Evolutionary conservation across 495 filamentous ascomycete species (phyloP).

Genomic region (Trichoderma orchidacearum): DNA sequence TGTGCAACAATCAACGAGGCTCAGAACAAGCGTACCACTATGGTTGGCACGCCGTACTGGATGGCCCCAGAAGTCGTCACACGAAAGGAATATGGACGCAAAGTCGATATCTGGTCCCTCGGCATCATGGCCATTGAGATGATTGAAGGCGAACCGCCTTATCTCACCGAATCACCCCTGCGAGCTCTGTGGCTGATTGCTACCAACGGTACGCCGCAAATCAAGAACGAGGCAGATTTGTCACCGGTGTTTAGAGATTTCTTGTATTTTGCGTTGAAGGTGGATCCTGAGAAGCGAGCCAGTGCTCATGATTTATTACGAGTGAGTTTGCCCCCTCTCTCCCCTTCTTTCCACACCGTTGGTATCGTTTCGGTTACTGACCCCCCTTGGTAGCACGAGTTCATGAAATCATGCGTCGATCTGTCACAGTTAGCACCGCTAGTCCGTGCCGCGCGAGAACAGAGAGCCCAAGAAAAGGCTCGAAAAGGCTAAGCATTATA

Average conservation of each 20-base stretch:
- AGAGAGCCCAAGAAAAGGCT: slow-evolving; percentile 72
- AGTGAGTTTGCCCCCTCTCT: slow-evolving; percentile 37
- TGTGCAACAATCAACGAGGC: slow-evolving; percentile 97
- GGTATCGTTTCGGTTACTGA: not conserved
- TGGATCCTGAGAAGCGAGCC: slow-evolving; percentile 91
- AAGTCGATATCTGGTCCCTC: slow-evolving; percentile 96
- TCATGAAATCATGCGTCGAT: slow-evolving; percentile 73
- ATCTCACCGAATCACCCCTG: slow-evolving; percentile 88
- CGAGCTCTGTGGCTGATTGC: slow-evolving; percentile 92
- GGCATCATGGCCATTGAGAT: slow-evolving; percentile 99
- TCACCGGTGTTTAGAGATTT: slow-evolving; percentile 79
- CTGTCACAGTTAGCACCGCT: slow-evolving; percentile 54
- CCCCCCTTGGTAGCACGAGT: slow-evolving; percentile 59
- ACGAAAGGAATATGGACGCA: slow-evolving; percentile 92
- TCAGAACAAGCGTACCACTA: slow-evolving; percentile 93
- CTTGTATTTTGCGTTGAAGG: slow-evolving; percentile 78
- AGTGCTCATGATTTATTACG: slow-evolving; percentile 85
- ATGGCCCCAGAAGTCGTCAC: slow-evolving; percentile 99
- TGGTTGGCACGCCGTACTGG: slow-evolving; percentile 99
- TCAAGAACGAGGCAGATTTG: slow-evolving; percentile 83
- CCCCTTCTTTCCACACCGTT: not conserved
- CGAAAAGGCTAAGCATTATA: slow-evolving; percentile 39
- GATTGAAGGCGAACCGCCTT: slow-evolving; percentile 97
- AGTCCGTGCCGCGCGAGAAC: slow-evolving; percentile 71
- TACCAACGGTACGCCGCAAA: slow-evolving; percentile 86